Percentiles rank a stretch among this genome's conserved stretches.
These are phyloP conservation scores for Cyclanthera cordifolia DNA, from an alignment of 306 rosid genomes.

Conservation along the genomic window DNA sequence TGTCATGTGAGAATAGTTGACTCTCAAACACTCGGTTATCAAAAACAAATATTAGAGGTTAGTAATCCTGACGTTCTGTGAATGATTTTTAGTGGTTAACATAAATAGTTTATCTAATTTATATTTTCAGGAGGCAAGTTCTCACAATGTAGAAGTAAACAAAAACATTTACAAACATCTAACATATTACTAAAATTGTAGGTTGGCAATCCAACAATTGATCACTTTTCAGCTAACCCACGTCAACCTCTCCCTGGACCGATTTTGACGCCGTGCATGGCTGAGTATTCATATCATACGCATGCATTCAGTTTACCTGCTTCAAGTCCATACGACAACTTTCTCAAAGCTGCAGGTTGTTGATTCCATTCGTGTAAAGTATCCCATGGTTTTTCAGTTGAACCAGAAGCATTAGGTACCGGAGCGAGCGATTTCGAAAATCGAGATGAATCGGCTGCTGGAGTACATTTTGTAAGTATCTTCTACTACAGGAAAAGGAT, in stretches of 20 bases:
- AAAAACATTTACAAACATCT: not conserved
- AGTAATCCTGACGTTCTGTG: not conserved
- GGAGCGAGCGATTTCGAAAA: not conserved
- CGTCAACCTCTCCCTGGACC: conserved; percentile 16
- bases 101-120: not conserved
- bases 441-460: not conserved
- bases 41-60: not conserved
- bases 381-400: not conserved
- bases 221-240: conserved; percentile 20
- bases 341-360: conserved; percentile 93
- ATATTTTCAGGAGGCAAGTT: not conserved
- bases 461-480: conserved; percentile 13
- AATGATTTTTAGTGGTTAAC: not conserved
- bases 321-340: conserved; percentile 76
- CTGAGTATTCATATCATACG: conserved; percentile 37
- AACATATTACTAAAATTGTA: conserved; percentile 24
- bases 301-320: conserved; percentile 56
- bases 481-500: not conserved
- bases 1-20: too few relatives aligned
- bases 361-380: conserved; percentile 22
- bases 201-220: conserved; percentile 31
- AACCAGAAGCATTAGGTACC: not conserved
- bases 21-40: too few relatives aligned
- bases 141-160: not conserved
- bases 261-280: conserved; percentile 26